A percentile compares a stretch with the other conserved stretches of the same genome.
Evolutionary conservation across 2,329 filamentous ascomycete genomes (phyloP).

Genomic region (Volutella citrinella): DNA sequence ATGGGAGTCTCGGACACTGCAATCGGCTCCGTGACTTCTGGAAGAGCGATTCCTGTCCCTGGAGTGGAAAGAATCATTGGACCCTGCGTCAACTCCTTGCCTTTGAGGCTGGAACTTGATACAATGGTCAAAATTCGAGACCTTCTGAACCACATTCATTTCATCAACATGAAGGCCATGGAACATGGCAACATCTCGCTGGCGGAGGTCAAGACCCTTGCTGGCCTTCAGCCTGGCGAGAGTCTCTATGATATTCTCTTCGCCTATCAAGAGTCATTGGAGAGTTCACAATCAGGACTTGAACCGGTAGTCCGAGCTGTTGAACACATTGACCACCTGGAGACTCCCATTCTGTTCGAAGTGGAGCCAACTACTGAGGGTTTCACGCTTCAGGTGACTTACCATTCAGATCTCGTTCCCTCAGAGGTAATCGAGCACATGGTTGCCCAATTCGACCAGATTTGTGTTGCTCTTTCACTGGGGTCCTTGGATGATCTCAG

Average conservation of each 20-base stretch:
- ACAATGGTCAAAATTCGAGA: slow-evolving; percentile 52
- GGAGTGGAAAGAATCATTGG: slow-evolving; percentile 73
- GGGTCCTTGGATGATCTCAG: slow-evolving; percentile 20
- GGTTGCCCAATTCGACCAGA: slow-evolving; percentile 56
- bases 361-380: slow-evolving; percentile 57
- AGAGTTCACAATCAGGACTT: too few species aligned
- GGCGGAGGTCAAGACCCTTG: slow-evolving; percentile 64
- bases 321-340: slow-evolving; percentile 66
- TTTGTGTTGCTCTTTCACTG: slow-evolving; percentile 36
- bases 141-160: slow-evolving; percentile 62
- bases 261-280: slow-evolving; percentile 77
- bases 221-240: slow-evolving; percentile 51
- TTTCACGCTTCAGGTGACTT: slow-evolving; percentile 46
- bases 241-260: slow-evolving; percentile 74
- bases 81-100: slow-evolving; percentile 75
- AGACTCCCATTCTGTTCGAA: slow-evolving; percentile 74
- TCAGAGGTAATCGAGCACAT: slow-evolving; percentile 54
- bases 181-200: slow-evolving; percentile 63
- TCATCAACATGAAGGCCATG: slow-evolving; percentile 63
- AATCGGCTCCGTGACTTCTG: slow-evolving; percentile 79
- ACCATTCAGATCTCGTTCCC: slow-evolving; percentile 48
- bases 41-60: slow-evolving; percentile 68
- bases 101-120: slow-evolving; percentile 62
- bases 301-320: slow-evolving; percentile 47
- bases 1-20: slow-evolving; percentile 63